These are phyloP conservation scores for Starmera pachycereana DNA, from an alignment of 805 yeast species.

Conservation along the genomic window DNA sequence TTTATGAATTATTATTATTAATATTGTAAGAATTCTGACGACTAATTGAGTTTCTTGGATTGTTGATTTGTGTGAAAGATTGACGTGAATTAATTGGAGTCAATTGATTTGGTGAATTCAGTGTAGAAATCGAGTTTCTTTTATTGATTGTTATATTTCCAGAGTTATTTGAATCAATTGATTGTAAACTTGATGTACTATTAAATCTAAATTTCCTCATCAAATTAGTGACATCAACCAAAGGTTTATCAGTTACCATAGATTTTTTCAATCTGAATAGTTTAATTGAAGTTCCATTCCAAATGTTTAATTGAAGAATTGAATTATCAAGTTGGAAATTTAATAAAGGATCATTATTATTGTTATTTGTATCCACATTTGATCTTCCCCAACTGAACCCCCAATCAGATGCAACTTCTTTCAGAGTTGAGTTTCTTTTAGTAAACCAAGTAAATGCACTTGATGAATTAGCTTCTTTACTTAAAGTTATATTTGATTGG, in stretches of 20 bases:
- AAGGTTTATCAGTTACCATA: constrained; percentile 27
- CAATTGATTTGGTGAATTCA: constrained; percentile 15
- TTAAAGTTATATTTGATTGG: constrained; percentile 16
- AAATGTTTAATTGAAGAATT: constrained; percentile 32
- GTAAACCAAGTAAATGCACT: constrained; percentile 12
- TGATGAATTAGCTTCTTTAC: constrained; percentile 5
- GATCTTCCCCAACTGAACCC: constrained; percentile 19
- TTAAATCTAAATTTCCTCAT: constrained; percentile 26
- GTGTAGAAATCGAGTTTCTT: constrained; percentile 3
- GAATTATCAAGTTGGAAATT: constrained; percentile 18
- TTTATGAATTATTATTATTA: neutral
- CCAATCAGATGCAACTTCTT: constrained; percentile 29
- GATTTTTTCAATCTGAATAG: constrained; percentile 38
- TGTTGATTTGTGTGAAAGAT: constrained; percentile 9
- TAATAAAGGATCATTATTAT: constrained; percentile 4
- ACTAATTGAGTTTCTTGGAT: constrained; percentile 16
- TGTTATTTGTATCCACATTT: constrained; percentile 1
- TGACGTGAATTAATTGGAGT: constrained; percentile 20
- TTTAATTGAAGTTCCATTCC: constrained; percentile 40
- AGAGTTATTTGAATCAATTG: constrained; percentile 10
- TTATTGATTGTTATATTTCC: constrained; percentile 1
- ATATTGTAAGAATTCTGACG: constrained; percentile 7
- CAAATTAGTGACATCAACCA: constrained; percentile 29
- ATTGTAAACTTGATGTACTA: constrained; percentile 15
- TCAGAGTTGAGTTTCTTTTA: constrained; percentile 14